Percentiles rank a stretch among this genome's conserved stretches.
Evolutionary conservation across 1,284 basidiomycete genomes (phyloP).

Genomic region (Pterula multifida): DNA sequence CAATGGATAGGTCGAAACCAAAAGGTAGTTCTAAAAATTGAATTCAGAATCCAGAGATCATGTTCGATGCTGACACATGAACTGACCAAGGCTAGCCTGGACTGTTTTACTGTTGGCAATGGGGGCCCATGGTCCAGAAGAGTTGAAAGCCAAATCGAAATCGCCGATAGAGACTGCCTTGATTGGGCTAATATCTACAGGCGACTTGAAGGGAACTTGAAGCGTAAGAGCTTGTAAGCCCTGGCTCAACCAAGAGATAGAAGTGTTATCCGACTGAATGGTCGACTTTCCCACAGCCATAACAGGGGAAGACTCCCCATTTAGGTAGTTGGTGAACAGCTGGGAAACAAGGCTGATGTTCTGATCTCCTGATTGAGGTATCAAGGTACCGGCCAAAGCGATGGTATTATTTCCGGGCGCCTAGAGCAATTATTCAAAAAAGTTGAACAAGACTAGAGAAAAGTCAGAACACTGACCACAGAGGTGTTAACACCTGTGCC

Average conservation of each 20-base stretch:
- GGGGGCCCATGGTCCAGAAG: constrained; percentile 48
- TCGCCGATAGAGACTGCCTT: constrained; percentile 53
- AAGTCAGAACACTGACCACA: constrained; percentile 27
- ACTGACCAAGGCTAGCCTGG: constrained; percentile 42
- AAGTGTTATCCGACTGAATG: constrained; percentile 39
- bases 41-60: background rate
- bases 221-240: constrained; percentile 48
- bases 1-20: constrained; percentile 61
- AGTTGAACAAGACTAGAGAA: background rate
- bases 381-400: constrained; percentile 46
- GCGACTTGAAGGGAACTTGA: constrained; percentile 51
- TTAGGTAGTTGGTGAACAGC: constrained; percentile 68
- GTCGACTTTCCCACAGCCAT: constrained; percentile 49
- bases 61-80: background rate
- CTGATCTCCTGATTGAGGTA: constrained; percentile 37
- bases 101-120: constrained; percentile 45
- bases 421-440: constrained; percentile 17
- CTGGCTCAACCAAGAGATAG: constrained; percentile 56
- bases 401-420: constrained; percentile 48
- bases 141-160: constrained; percentile 47
- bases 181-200: constrained; percentile 52
- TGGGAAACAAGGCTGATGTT: constrained; percentile 44
- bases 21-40: constrained; percentile 49
- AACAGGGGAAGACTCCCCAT: constrained; percentile 48
- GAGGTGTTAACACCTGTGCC: constrained; percentile 39